Conservation (phyloP, 2,329 filamentous ascomycete genomes). For the Chlorencoelia australis region DNA sequence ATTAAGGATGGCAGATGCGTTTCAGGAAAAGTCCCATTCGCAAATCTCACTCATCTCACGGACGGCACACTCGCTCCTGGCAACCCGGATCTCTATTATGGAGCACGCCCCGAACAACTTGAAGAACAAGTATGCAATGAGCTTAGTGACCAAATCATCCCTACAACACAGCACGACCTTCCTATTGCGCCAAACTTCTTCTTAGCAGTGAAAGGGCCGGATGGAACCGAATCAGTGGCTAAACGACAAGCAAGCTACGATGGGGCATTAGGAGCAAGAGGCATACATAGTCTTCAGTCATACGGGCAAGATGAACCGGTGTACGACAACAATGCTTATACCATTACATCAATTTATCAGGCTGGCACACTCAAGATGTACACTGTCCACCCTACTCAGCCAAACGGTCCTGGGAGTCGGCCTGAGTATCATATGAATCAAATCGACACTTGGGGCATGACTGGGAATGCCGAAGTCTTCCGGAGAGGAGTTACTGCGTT, state of each 20-base stretch:
- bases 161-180: constrained; percentile 31
- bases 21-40: constrained; percentile 24
- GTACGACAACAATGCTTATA: no score
- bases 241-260: constrained; percentile 29
- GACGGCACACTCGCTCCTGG: constrained; percentile 23
- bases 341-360: no score
- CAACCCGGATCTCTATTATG: no score
- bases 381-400: not conserved
- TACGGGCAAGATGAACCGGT: not conserved
- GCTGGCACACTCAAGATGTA: not conserved
- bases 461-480: not conserved
- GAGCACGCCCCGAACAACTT: no score
- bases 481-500: constrained; percentile 28
- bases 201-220: constrained; percentile 30
- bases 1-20: constrained; percentile 23
- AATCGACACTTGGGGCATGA: not conserved
- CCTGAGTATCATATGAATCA: not conserved
- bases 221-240: constrained; percentile 25
- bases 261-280: no score
- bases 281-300: no score
- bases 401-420: no score
- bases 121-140: constrained; percentile 16
- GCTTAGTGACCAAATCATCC: constrained; percentile 25
- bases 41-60: constrained; percentile 29
- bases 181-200: no score